These are phyloP conservation scores for Cyclotella atomus DNA, from an alignment of 108 stramenopile genomes.

Conservation along the genomic window DNA sequence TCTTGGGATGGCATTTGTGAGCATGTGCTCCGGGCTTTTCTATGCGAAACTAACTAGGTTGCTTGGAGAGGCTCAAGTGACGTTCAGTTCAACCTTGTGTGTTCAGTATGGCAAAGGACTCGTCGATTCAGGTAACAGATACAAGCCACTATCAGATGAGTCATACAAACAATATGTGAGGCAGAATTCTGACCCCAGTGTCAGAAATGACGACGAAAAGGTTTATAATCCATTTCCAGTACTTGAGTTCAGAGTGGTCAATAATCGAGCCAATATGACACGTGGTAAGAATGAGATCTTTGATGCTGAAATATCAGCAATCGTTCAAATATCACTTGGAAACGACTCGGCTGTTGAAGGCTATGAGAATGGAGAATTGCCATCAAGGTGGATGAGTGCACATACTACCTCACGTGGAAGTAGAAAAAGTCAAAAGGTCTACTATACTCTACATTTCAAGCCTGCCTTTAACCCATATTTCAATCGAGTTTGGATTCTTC, in stretches of 20 bases:
- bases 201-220: constrained; percentile 1
- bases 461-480: constrained; percentile 34
- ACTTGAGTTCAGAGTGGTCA: constrained; percentile 34
- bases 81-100: constrained; percentile 41
- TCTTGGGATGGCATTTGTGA: constrained; percentile 28
- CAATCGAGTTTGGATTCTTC: constrained; percentile 34
- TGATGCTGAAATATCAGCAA: constrained; percentile 26
- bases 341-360: background rate
- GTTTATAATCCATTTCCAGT: constrained; percentile 21
- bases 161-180: background rate
- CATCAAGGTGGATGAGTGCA: constrained; percentile 1
- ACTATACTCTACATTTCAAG: constrained; percentile 17
- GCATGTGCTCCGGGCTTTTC: constrained; percentile 29
- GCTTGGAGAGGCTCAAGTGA: constrained; percentile 26
- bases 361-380: background rate
- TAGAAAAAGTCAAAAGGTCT: constrained; percentile 16
- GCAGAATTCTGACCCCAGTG: background rate
- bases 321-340: constrained; percentile 14
- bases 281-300: constrained; percentile 32
- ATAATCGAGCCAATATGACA: constrained; percentile 32
- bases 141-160: background rate
- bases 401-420: background rate
- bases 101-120: constrained; percentile 42
- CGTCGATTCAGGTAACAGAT: constrained; percentile 1
- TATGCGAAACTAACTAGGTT: constrained; percentile 27